Evolutionary conservation across 345 rosid genomes (phyloP).

Genomic region (Eucalyptus shirleyi): DNA sequence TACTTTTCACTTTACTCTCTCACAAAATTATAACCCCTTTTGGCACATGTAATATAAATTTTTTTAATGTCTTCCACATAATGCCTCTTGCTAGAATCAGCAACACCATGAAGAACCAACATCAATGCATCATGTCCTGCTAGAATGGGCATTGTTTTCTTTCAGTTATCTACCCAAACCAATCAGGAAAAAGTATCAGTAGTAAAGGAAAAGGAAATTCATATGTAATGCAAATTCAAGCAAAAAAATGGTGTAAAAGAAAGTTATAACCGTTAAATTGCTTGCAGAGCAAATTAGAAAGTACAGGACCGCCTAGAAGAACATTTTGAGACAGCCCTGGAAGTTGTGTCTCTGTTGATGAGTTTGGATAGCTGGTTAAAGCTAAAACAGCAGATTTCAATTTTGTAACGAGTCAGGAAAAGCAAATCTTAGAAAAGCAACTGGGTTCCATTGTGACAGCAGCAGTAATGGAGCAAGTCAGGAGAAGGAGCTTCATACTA

Average conservation of each 20-base stretch:
- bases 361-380: not conserved
- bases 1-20: not conserved
- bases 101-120: not conserved
- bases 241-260: not conserved
- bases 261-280: not conserved
- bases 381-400: not conserved
- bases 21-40: not conserved
- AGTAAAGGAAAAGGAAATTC: not conserved
- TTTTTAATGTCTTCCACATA: not conserved
- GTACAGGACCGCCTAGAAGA: not conserved
- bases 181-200: not conserved
- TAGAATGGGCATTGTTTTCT: not conserved
- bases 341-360: not conserved
- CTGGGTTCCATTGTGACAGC: not conserved
- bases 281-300: not conserved
- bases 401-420: not conserved
- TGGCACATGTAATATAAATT: not conserved
- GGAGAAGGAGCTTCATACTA: not conserved
- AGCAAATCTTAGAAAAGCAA: not conserved
- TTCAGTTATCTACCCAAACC: not conserved
- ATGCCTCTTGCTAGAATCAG: not conserved
- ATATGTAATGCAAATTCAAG: not conserved
- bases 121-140: not conserved
- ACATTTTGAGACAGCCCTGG: not conserved
- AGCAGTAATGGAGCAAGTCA: not conserved